Conservation (phyloP, 495 filamentous ascomycete genomes). For the Baudoinia panamericana region DNA sequence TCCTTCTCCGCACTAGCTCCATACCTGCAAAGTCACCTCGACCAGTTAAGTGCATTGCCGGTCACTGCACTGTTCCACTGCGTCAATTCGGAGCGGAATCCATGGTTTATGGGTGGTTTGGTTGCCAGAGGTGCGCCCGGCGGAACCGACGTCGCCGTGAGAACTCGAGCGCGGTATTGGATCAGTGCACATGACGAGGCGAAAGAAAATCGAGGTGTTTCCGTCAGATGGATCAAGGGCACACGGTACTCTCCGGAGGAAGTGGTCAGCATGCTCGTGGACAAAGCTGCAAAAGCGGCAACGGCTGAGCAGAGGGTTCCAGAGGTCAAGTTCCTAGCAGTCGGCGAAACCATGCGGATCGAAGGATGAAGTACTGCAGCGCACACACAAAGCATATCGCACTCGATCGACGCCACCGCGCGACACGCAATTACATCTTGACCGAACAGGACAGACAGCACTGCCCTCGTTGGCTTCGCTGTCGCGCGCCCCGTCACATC, state of each 20-base stretch:
- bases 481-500: too few species aligned
- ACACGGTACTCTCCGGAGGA: slow-evolving; percentile 35
- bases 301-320: slow-evolving; percentile 2
- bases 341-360: slow-evolving; percentile 12
- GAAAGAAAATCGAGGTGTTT: slow-evolving; percentile 44
- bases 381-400: too few species aligned
- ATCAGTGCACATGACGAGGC: slow-evolving; percentile 54
- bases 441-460: too few species aligned
- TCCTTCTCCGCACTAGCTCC: slow-evolving; percentile 34
- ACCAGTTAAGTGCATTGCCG: slow-evolving; percentile 44
- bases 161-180: slow-evolving; percentile 44
- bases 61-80: slow-evolving; percentile 51
- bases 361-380: slow-evolving; percentile 13
- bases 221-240: slow-evolving; percentile 36
- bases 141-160: slow-evolving; percentile 44
- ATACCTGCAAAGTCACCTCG: slow-evolving; percentile 45
- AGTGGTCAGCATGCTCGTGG: slow-evolving; percentile 29
- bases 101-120: slow-evolving; percentile 54
- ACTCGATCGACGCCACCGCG: too few species aligned
- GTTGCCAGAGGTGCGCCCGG: slow-evolving; percentile 44
- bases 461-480: too few species aligned
- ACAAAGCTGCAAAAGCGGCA: background rate
- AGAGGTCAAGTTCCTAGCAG: slow-evolving; percentile 3
- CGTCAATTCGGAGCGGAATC: slow-evolving; percentile 45
- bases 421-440: too few species aligned